Conservation (phyloP, 2,329 filamentous ascomycete species). For the Trichocomaceae sp. region DNA sequence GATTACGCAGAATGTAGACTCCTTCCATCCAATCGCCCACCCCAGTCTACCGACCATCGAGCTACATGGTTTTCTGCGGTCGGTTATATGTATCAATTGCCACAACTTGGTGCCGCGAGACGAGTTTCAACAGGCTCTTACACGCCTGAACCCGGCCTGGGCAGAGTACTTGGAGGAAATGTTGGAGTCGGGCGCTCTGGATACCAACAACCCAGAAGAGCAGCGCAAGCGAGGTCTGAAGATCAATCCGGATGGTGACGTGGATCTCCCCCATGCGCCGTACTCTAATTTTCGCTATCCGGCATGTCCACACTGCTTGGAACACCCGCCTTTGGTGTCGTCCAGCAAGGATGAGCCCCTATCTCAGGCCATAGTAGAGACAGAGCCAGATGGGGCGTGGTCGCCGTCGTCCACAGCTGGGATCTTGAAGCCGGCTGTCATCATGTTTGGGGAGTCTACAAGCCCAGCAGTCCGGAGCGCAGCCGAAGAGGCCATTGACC, state of each 20-base stretch:
- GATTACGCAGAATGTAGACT: slow-evolving; percentile 96
- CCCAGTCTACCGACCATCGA: slow-evolving; percentile 69
- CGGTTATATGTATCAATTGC: slow-evolving; percentile 75
- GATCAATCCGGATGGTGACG: slow-evolving; percentile 90
- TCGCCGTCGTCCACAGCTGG: slow-evolving; percentile 59
- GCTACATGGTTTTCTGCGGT: slow-evolving; percentile 82
- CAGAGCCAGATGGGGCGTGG: slow-evolving; percentile 79
- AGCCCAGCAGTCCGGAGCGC: slow-evolving; percentile 59
- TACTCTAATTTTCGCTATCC: slow-evolving; percentile 91
- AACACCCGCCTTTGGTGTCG: slow-evolving; percentile 49
- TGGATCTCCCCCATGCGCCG: slow-evolving; percentile 77
- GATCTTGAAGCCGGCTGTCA: slow-evolving; percentile 83
- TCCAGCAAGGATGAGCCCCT: slow-evolving; percentile 43
- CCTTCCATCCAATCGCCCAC: slow-evolving; percentile 76
- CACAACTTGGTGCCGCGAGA: slow-evolving; percentile 62
- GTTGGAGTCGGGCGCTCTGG: slow-evolving; percentile 65
- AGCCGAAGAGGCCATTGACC: slow-evolving; percentile 74
- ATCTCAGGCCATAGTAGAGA: slow-evolving; percentile 51
- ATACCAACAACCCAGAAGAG: slow-evolving; percentile 68
- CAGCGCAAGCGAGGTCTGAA: slow-evolving; percentile 63
- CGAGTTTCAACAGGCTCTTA: slow-evolving; percentile 68
- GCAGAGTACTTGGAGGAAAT: slow-evolving; percentile 66
- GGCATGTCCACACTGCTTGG: slow-evolving; percentile 73
- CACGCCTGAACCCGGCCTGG: slow-evolving; percentile 80
- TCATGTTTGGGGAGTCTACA: slow-evolving; percentile 96